Conservation (phyloP, 2,329 filamentous ascomycete species). For the Simplicillium aogashimaense region DNA sequence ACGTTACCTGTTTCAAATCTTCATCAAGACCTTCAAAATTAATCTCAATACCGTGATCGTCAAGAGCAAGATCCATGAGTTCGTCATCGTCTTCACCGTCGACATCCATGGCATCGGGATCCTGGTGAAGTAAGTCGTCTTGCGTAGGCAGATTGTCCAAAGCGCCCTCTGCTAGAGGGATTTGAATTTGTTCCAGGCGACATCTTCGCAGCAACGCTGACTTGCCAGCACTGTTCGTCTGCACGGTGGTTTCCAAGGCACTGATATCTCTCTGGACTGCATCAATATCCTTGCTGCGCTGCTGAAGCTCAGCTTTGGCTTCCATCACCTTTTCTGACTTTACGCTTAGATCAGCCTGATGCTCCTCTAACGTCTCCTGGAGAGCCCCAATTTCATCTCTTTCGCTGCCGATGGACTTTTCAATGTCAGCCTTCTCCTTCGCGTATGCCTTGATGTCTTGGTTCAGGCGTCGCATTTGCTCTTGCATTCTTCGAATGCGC, state of each 20-base stretch:
- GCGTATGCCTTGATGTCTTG: constrained; percentile 61
- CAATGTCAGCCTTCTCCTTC: constrained; percentile 62
- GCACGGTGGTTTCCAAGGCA: constrained; percentile 77
- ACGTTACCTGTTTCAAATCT: constrained; percentile 65
- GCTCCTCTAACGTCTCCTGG: constrained; percentile 58
- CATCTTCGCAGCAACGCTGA: constrained; percentile 80
- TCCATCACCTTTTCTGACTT: constrained; percentile 69
- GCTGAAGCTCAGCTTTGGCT: constrained; percentile 71
- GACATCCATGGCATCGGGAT: constrained; percentile 86
- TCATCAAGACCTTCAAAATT: constrained; percentile 77
- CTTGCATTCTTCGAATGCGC: constrained; percentile 60
- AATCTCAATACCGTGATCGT: constrained; percentile 86
- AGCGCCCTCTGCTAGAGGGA: constrained; percentile 69
- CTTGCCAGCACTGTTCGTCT: constrained; percentile 74
- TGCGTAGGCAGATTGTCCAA: constrained; percentile 83
- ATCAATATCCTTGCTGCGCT: constrained; percentile 77
- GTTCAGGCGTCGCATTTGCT: constrained; percentile 55
- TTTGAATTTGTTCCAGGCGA: constrained; percentile 84
- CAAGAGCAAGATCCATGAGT: constrained; percentile 54
- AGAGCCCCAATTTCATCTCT: constrained; percentile 70
- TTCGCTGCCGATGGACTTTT: constrained; percentile 61
- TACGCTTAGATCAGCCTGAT: constrained; percentile 56
- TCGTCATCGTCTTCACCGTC: constrained; percentile 54
- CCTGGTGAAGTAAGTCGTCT: constrained; percentile 64
- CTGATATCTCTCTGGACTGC: constrained; percentile 61